Evolutionary conservation across 2,329 filamentous ascomycete species (phyloP), one percentile per base, ranked within the genome.

Genomic region (Nakataea oryzae): DNA sequence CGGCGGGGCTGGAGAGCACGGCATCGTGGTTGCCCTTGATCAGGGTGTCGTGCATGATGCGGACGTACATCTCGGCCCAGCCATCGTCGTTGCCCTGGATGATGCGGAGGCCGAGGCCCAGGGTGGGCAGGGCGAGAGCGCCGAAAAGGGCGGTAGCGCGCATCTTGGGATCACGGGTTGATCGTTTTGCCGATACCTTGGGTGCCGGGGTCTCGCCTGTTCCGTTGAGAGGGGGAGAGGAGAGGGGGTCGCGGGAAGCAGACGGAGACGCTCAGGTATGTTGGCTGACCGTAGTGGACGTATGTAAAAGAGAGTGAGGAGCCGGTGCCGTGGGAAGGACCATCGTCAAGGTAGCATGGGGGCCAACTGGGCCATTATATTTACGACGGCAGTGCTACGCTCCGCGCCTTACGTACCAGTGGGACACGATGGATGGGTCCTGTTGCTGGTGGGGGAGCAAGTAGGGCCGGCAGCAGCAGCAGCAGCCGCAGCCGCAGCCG

Each of bases 61-160:
- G 81, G 59, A 87, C 74, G 68, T 90, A 88, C 54, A 80, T 79
- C 74, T 89, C 87, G 6, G 87, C 86, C 88, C 88, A 90, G 41
- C 88, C 87, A 69, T 90, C 88, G 66, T 90, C 87, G 72, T 90
- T 90, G 66, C 81, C 81, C 62, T 87, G 83, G 61, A 90, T 70
- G 68, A 87, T 83, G 66, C 84, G 83, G 57, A 80, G 69, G 61
- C 67, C 69, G 24, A 27, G 57, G 26, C 54, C 60, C 17, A 56
- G 27, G 17, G 61, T 47, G 14, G 62, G 54, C 58, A 63, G 54
- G 26, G 50, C 47, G 24, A 62, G 34, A 17, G 34, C 21, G 14
- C 34, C 32, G 57, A 58, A 41, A 17, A 60, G 28, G 5, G 56
- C 14, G 27, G 61, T n/a, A 28, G 57, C 54, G 29, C 57, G 61